Percentiles rank a stretch among this genome's conserved stretches.
phyloP scores from a whole-genome alignment of 176 grass and related monocot genomes.

The Oryza brachyantha region DNA sequence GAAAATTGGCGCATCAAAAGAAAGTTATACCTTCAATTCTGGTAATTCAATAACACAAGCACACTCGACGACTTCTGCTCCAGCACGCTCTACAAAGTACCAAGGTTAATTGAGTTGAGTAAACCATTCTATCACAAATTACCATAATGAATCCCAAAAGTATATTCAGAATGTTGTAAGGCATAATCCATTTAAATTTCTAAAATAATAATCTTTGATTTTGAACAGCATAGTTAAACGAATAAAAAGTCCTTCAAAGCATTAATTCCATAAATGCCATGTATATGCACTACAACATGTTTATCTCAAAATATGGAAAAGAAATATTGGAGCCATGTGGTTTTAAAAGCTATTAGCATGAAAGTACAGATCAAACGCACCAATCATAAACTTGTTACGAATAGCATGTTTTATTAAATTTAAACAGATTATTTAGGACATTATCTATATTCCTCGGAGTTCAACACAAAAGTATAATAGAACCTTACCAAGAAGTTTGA shows the following conservation, averaged over 20 bases:
- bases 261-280: neutral
- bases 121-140: neutral
- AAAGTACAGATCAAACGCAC: neutral
- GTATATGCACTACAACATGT: neutral
- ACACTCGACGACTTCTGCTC: slow-evolving; percentile 81
- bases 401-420: neutral
- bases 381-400: neutral
- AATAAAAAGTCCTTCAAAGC: neutral
- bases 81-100: slow-evolving; percentile 70
- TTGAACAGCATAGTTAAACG: neutral
- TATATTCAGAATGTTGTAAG: neutral
- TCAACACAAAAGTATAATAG: neutral
- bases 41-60: slow-evolving; percentile 94
- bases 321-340: neutral
- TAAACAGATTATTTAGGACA: neutral
- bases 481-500: slow-evolving; percentile 72
- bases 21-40: slow-evolving; percentile 65
- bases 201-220: neutral
- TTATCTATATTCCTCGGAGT: neutral
- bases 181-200: neutral
- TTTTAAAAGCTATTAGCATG: neutral
- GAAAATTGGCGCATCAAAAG: neutral
- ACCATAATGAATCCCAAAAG: neutral
- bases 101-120: slow-evolving; percentile 6
- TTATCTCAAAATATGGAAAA: neutral